Evolutionary conservation across 768 basidiomycete genomes (phyloP).

Genomic region (Amanita subjunquillea): DNA sequence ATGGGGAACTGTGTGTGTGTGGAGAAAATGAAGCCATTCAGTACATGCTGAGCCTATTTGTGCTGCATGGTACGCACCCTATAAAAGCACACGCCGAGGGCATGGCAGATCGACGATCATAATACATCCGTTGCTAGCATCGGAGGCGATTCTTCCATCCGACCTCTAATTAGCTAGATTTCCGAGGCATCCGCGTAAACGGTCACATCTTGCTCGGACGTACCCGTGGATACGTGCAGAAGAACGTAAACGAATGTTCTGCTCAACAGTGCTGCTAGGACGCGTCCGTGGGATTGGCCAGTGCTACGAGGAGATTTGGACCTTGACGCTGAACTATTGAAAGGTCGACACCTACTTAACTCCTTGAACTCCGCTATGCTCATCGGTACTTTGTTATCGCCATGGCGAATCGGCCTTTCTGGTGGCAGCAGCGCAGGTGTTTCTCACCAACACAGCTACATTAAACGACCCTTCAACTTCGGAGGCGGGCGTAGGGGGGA

Average conservation of each 20-base stretch:
- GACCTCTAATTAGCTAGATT: background rate
- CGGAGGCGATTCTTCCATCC: background rate
- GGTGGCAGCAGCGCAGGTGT: conserved; percentile 1
- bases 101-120: background rate
- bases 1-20: background rate
- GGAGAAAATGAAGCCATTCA: background rate
- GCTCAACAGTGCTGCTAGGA: background rate
- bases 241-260: background rate
- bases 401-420: conserved; percentile 3
- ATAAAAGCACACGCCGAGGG: background rate
- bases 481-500: background rate
- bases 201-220: background rate
- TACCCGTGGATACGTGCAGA: background rate
- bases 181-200: conserved; percentile 16
- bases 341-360: too few relatives aligned
- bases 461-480: conserved; percentile 1
- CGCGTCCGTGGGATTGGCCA: background rate
- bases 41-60: background rate
- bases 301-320: background rate
- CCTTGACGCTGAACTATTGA: too few relatives aligned
- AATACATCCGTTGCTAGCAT: background rate
- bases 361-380: too few relatives aligned
- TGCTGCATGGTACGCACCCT: background rate
- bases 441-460: conserved; percentile 2
- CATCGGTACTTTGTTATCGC: background rate